Conservation (phyloP, 2,329 filamentous ascomycete species). For the Elsinoe arachidis region DNA sequence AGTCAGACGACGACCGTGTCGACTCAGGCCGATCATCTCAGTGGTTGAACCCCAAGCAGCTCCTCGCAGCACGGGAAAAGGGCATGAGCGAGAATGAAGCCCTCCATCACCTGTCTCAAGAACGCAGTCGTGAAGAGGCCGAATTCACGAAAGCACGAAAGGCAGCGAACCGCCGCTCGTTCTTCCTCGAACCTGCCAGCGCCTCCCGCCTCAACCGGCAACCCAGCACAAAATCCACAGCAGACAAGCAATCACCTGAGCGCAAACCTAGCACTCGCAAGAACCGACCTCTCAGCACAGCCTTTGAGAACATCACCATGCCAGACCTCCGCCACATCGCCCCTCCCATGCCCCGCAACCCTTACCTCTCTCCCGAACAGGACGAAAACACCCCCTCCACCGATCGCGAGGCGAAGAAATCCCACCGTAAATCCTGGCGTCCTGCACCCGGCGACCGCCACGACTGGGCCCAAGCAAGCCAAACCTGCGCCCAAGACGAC, state of each 20-base stretch:
- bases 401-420: background rate
- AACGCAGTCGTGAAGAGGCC: background rate
- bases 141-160: slow-evolving; percentile 4
- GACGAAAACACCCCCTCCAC: background rate
- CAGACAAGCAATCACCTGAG: slow-evolving; percentile 4
- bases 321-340: slow-evolving; percentile 8
- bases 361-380: background rate
- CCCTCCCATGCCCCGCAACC: background rate
- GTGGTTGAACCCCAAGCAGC: slow-evolving; percentile 9
- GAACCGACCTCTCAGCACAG: slow-evolving; percentile 14
- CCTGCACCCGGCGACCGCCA: slow-evolving; percentile 11
- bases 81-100: slow-evolving; percentile 4
- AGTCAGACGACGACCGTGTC: background rate
- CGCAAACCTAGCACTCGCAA: slow-evolving; percentile 2
- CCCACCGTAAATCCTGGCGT: background rate
- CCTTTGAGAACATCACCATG: slow-evolving; percentile 16
- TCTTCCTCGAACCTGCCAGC: slow-evolving; percentile 1
- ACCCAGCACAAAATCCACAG: slow-evolving; percentile 2
- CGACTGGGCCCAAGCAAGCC: slow-evolving; percentile 15
- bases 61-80: slow-evolving; percentile 7
- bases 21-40: background rate
- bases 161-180: slow-evolving; percentile 1
- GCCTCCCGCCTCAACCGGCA: slow-evolving; percentile 8
- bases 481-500: slow-evolving; percentile 5
- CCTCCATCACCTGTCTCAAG: background rate